A percentile compares a stretch with the other conserved stretches of the same genome.
Conservation (phyloP, 345 rosid genomes). For the Cardiospermum halicacabum region DNA sequence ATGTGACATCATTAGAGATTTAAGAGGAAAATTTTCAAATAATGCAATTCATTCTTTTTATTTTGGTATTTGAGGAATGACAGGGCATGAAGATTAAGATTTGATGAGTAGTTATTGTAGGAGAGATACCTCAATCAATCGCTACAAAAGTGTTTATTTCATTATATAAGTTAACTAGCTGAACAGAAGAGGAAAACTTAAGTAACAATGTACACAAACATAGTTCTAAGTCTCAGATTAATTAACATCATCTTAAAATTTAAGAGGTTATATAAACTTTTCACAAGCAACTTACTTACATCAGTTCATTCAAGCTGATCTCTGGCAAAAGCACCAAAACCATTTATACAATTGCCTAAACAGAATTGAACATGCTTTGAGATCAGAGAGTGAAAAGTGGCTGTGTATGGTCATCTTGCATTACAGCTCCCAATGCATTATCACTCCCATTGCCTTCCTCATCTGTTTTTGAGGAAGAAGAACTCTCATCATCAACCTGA, state of each 20-base stretch:
- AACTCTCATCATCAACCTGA: slow-evolving; percentile 19
- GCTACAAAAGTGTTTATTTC: too few species aligned
- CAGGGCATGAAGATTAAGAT: too few species aligned
- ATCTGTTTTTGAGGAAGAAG: slow-evolving; percentile 6
- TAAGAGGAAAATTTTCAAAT: too few species aligned
- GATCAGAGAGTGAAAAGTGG: slow-evolving; percentile 5
- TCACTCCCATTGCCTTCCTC: slow-evolving; percentile 26
- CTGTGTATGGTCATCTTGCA: slow-evolving; percentile 2
- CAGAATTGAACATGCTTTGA: not conserved
- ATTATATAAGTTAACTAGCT: too few species aligned
- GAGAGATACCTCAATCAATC: too few species aligned
- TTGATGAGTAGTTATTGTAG: too few species aligned
- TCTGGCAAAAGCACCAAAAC: not conserved
- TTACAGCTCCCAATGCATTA: slow-evolving; percentile 14
- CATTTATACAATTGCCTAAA: slow-evolving; percentile 17
- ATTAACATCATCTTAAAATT: not conserved
- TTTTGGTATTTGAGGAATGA: too few species aligned
- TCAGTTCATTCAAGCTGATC: not conserved
- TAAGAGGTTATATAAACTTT: not conserved
- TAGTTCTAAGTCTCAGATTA: too few species aligned
- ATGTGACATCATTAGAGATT: too few species aligned
- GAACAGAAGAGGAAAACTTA: too few species aligned
- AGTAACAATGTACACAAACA: too few species aligned
- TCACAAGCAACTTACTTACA: not conserved
- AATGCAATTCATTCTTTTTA: too few species aligned